phyloP scores from a whole-genome alignment of 371 early-diverging fungal species.

The Syncephalastrum racemosum region DNA sequence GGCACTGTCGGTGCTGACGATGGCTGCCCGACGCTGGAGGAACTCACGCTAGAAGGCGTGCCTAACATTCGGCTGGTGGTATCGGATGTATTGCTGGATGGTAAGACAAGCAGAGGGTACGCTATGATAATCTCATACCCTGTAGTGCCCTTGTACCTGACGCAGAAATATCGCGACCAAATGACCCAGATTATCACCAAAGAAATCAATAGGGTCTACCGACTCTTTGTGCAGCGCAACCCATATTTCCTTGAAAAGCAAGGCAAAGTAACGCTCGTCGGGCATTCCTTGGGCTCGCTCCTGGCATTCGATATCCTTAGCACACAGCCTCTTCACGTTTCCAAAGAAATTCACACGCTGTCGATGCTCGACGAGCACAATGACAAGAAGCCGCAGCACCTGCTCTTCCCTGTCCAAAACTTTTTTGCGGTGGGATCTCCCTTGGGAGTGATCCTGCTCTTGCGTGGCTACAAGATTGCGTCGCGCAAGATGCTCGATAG shows the following conservation, averaged over 20 bases:
- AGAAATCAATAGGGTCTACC: slow-evolving; percentile 79
- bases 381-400: slow-evolving; percentile 16
- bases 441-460: slow-evolving; percentile 71
- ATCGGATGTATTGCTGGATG: slow-evolving; percentile 82
- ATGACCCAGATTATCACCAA: slow-evolving; percentile 75
- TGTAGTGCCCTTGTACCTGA: slow-evolving; percentile 80
- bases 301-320: slow-evolving; percentile 81
- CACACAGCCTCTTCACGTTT: slow-evolving; percentile 53
- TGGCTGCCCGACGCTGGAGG: slow-evolving; percentile 71
- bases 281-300: slow-evolving; percentile 81
- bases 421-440: slow-evolving; percentile 81
- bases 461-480: slow-evolving; percentile 65
- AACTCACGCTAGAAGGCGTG: slow-evolving; percentile 80
- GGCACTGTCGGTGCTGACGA: slow-evolving; percentile 56
- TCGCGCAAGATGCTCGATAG: slow-evolving; percentile 38
- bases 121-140: background rate
- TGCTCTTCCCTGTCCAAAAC: slow-evolving; percentile 45
- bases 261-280: slow-evolving; percentile 79
- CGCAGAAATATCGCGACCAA: slow-evolving; percentile 74
- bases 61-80: slow-evolving; percentile 80
- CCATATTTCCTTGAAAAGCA: slow-evolving; percentile 64
- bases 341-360: slow-evolving; percentile 17
- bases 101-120: slow-evolving; percentile 33
- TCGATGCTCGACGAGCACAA: slow-evolving; percentile 13
- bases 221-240: slow-evolving; percentile 66